A percentile compares a stretch with the other conserved stretches of the same genome.
phyloP scores from a whole-genome alignment of 192 early-diverging fungal genomes.

The Phlyctochytrium bullatum region DNA sequence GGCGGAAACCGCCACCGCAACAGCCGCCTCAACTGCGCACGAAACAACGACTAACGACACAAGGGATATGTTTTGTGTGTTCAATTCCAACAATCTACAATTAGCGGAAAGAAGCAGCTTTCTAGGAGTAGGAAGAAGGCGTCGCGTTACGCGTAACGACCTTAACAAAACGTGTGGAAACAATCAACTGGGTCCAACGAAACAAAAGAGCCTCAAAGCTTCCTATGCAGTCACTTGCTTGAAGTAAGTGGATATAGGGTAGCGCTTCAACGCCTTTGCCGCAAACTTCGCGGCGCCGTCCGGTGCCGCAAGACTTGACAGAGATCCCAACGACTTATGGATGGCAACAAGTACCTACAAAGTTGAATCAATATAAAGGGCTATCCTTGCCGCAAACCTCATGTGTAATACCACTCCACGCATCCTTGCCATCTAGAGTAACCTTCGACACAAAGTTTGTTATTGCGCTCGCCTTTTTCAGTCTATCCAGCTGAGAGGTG shows the following conservation, averaged over 20 bases:
- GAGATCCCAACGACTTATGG: conserved; percentile 20
- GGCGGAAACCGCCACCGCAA: too few relatives aligned
- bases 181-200: too few relatives aligned
- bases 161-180: too few relatives aligned
- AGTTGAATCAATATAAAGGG: conserved; percentile 1
- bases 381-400: background rate
- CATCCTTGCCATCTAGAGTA: background rate
- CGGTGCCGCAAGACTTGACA: conserved; percentile 5
- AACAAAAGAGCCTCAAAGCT: too few relatives aligned
- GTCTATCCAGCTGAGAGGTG: background rate
- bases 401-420: conserved; percentile 9
- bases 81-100: too few relatives aligned
- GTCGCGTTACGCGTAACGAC: too few relatives aligned
- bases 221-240: too few relatives aligned
- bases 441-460: conserved; percentile 10
- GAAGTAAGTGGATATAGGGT: conserved; percentile 30
- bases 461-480: background rate
- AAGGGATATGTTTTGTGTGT: too few relatives aligned
- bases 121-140: too few relatives aligned
- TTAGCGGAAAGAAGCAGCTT: too few relatives aligned
- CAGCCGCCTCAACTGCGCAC: too few relatives aligned
- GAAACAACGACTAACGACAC: too few relatives aligned
- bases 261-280: conserved; percentile 4
- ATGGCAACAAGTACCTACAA: conserved; percentile 1
- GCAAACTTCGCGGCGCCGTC: conserved; percentile 20